Conservation (phyloP, 148 eudicot species). For the Salicornia ramosissima region DNA sequence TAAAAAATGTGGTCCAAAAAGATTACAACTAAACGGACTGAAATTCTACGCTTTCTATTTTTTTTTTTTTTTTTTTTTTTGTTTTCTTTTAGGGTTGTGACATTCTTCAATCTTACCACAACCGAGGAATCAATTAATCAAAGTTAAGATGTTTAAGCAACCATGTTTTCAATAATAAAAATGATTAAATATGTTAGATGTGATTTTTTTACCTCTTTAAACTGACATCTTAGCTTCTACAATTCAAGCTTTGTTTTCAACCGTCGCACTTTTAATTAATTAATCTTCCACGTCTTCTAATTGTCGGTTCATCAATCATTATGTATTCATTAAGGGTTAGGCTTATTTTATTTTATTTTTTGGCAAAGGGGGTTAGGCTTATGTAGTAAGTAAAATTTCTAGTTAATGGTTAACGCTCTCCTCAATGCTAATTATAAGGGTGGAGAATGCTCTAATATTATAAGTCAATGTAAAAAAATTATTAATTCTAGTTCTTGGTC, state of each 20-base stretch:
- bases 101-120: conserved; percentile 27
- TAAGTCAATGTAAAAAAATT: too few species aligned
- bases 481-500: too few species aligned
- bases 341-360: too few species aligned
- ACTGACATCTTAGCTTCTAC: conserved; percentile 27
- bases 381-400: too few species aligned
- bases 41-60: conserved; percentile 21
- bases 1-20: conserved; percentile 26
- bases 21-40: neutral
- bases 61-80: too few species aligned
- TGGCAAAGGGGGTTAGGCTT: too few species aligned
- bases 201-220: conserved; percentile 5
- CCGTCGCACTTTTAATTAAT: neutral
- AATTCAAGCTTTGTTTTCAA: conserved; percentile 8
- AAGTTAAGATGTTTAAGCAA: conserved; percentile 20
- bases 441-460: too few species aligned
- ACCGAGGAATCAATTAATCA: conserved; percentile 18
- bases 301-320: neutral
- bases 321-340: neutral
- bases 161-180: neutral
- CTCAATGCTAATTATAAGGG: too few species aligned
- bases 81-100: conserved; percentile 5
- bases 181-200: neutral
- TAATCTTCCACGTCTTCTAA: neutral
- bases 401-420: too few species aligned